Evolutionary conservation across 495 filamentous ascomycete genomes (phyloP).

Genomic region (Mytilinidion resinicola): DNA sequence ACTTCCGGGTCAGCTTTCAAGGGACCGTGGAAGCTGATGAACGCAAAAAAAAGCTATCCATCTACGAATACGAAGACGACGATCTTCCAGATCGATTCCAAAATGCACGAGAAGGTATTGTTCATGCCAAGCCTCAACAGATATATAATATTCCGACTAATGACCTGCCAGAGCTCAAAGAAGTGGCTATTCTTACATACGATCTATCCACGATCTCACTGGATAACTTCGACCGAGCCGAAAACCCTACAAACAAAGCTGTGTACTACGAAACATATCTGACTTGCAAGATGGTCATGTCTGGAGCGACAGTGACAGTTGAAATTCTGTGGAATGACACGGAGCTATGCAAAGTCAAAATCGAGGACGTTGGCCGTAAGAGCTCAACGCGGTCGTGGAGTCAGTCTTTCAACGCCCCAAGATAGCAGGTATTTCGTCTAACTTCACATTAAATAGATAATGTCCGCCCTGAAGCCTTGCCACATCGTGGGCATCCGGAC

Average conservation of each 20-base stretch:
- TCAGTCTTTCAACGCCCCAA: background rate
- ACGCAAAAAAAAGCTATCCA: background rate
- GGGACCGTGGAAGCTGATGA: background rate
- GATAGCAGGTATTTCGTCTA: background rate
- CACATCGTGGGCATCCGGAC: background rate
- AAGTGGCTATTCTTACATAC: background rate
- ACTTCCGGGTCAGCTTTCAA: background rate
- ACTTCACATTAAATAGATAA: background rate
- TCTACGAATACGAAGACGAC: constrained; percentile 4
- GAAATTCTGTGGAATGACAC: background rate
- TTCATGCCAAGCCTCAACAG: too few relatives aligned
- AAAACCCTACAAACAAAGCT: background rate
- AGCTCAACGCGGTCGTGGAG: background rate
- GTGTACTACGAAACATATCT: background rate
- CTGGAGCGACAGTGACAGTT: background rate
- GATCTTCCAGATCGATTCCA: background rate
- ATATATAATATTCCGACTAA: too few relatives aligned
- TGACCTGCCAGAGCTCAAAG: background rate
- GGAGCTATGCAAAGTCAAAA: background rate
- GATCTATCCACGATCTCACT: background rate
- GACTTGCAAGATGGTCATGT: background rate
- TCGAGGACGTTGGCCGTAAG: background rate
- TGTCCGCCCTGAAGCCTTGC: background rate
- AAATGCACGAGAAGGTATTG: constrained; percentile 1
- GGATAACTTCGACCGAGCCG: background rate